phyloP scores from a whole-genome alignment of 2,329 filamentous ascomycete species.

The Trichoderma sp. region DNA sequence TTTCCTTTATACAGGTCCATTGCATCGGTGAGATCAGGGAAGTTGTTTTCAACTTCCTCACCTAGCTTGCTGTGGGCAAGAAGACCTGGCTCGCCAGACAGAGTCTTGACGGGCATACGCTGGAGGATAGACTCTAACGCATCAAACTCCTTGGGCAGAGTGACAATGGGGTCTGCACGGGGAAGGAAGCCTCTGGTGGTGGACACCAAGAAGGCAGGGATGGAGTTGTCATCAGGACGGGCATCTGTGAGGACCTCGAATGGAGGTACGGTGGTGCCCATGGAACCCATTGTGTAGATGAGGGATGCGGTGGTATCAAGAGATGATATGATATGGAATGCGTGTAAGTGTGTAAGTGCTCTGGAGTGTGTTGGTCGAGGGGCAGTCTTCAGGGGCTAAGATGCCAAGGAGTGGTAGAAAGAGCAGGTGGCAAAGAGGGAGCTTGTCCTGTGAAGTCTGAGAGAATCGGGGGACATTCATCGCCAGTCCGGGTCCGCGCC shows the following conservation, averaged over 20 bases:
- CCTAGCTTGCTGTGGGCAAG: conserved; percentile 76
- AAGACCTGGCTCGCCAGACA: conserved; percentile 74
- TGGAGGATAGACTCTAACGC: conserved; percentile 71
- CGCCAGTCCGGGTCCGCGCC: conserved; percentile 35
- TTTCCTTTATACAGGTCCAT: conserved; percentile 75
- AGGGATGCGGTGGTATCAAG: background rate
- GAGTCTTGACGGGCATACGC: conserved; percentile 78
- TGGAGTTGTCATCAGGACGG: conserved; percentile 61
- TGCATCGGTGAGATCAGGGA: conserved; percentile 75
- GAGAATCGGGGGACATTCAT: conserved; percentile 18
- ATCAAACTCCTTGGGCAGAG: conserved; percentile 74
- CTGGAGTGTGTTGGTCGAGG: conserved; percentile 1
- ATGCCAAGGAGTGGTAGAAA: conserved; percentile 19
- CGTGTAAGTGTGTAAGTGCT: conserved; percentile 27
- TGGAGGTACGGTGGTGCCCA: conserved; percentile 38
- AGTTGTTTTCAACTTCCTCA: conserved; percentile 69
- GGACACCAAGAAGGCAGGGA: conserved; percentile 80
- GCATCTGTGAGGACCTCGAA: conserved; percentile 69
- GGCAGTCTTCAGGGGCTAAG: background rate
- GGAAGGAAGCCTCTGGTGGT: conserved; percentile 76
- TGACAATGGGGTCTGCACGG: conserved; percentile 62
- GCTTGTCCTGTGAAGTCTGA: conserved; percentile 1
- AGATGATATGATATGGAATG: background rate
- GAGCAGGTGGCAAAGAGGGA: conserved; percentile 14
- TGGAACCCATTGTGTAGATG: conserved; percentile 46